Percentiles rank a stretch among this genome's conserved stretches.
These are phyloP conservation scores for Colletotrichum trifolii DNA, from an alignment of 2,329 filamentous ascomycete species.

Conservation along the genomic window DNA sequence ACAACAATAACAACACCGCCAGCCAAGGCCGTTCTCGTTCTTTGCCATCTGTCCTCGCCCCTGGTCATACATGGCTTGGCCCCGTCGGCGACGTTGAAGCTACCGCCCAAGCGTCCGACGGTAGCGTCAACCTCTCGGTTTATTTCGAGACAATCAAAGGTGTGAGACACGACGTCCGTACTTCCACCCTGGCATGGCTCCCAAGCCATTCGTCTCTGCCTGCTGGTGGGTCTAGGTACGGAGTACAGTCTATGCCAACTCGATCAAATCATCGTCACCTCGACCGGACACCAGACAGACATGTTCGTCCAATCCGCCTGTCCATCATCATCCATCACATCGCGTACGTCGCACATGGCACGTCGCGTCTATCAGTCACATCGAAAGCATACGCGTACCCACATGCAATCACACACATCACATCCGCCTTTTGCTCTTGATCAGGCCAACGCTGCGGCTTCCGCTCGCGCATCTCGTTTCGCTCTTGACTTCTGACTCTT, in stretches of 20 bases:
- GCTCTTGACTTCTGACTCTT: slow-evolving; percentile 13
- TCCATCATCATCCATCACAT: slow-evolving; percentile 1
- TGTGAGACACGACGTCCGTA: too few species aligned
- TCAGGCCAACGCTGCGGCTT: slow-evolving; percentile 7
- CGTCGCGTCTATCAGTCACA: not conserved
- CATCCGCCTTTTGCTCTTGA: slow-evolving; percentile 4
- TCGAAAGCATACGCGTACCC: slow-evolving; percentile 23
- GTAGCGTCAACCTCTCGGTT: slow-evolving; percentile 31
- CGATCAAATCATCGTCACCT: not conserved
- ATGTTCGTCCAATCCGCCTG: too few species aligned
- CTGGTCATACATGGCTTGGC: slow-evolving; percentile 6
- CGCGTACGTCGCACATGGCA: slow-evolving; percentile 12
- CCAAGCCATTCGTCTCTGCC: not conserved
- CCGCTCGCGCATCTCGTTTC: not conserved
- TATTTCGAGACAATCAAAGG: slow-evolving; percentile 27
- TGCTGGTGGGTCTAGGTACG: too few species aligned
- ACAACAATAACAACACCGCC: slow-evolving; percentile 9
- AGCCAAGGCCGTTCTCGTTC: slow-evolving; percentile 6
- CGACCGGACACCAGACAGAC: not conserved
- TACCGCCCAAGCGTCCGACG: slow-evolving; percentile 33
- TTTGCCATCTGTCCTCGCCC: not conserved
- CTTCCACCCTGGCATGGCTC: slow-evolving; percentile 1
- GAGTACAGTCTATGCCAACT: too few species aligned
- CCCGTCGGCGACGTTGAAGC: slow-evolving; percentile 33
- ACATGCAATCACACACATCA: slow-evolving; percentile 21